These are phyloP conservation scores for Chlorencoelia australis DNA, from an alignment of 2,329 filamentous ascomycete genomes.

Conservation along the genomic window DNA sequence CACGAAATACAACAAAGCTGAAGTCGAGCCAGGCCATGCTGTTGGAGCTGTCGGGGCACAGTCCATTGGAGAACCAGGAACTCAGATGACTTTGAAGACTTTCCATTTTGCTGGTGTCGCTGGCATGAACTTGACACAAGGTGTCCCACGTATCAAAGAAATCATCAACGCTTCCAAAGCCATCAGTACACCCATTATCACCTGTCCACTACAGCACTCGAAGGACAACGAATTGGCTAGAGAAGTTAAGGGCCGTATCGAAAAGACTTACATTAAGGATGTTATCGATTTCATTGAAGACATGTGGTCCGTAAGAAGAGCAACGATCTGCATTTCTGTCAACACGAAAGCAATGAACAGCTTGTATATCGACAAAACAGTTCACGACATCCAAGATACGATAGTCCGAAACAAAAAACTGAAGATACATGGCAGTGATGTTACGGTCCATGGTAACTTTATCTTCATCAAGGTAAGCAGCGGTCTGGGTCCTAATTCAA, in stretches of 20 bases:
- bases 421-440: conserved; percentile 58
- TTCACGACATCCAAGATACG: conserved; percentile 62
- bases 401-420: conserved; percentile 78
- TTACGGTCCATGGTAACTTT: conserved; percentile 50
- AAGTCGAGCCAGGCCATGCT: conserved; percentile 88
- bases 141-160: conserved; percentile 99
- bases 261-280: conserved; percentile 87
- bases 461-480: conserved; percentile 64
- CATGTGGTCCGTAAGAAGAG: conserved; percentile 68
- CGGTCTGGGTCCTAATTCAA: conserved; percentile 35
- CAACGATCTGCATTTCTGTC: conserved; percentile 71
- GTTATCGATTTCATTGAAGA: conserved; percentile 75
- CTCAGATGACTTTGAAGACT: conserved; percentile 98
- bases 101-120: conserved; percentile 99
- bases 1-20: conserved; percentile 81
- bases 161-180: conserved; percentile 96
- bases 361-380: conserved; percentile 69
- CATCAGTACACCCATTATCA: conserved; percentile 92
- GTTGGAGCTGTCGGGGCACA: conserved; percentile 95
- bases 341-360: conserved; percentile 70
- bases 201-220: conserved; percentile 71
- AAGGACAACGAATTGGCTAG: conserved; percentile 69
- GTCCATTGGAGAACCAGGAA: conserved; percentile 95
- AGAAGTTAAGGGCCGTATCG: conserved; percentile 85
- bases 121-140: conserved; percentile 98